phyloP scores from a whole-genome alignment of 2,329 filamentous ascomycete species.

The Ramularia endophylla region DNA sequence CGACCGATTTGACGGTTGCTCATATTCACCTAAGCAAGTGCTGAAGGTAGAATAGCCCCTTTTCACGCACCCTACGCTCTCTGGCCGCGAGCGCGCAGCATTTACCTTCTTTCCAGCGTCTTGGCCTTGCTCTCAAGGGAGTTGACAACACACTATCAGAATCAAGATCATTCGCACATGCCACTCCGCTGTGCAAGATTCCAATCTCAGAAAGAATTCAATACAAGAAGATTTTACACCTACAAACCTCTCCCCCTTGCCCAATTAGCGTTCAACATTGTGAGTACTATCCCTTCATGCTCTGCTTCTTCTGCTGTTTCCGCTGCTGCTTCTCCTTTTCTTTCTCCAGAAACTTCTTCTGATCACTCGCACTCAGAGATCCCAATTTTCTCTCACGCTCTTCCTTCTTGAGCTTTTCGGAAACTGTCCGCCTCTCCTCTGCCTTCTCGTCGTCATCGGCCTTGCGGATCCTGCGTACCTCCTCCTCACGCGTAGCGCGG shows the following conservation, averaged over 20 bases:
- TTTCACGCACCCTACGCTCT: too few relatives aligned
- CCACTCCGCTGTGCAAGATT: background rate
- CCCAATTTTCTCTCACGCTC: conserved; percentile 67
- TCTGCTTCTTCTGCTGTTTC: conserved; percentile 59
- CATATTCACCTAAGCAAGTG: too few relatives aligned
- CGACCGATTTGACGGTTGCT: too few relatives aligned
- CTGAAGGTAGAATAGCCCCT: too few relatives aligned
- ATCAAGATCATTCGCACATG: too few relatives aligned
- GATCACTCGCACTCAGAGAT: conserved; percentile 57
- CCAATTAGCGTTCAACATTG: background rate
- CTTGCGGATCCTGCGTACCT: conserved; percentile 72
- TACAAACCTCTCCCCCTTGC: too few relatives aligned
- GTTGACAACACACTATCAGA: too few relatives aligned
- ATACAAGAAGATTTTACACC: background rate
- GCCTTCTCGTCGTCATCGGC: conserved; percentile 65
- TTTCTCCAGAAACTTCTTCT: conserved; percentile 60
- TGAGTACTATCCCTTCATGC: conserved; percentile 44
- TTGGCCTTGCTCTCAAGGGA: too few relatives aligned
- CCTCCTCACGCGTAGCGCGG: conserved; percentile 70
- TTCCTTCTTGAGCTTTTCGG: conserved; percentile 67
- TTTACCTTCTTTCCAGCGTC: too few relatives aligned
- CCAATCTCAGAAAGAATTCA: background rate
- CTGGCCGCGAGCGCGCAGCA: too few relatives aligned
- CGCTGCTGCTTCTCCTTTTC: conserved; percentile 71
- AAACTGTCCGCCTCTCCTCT: conserved; percentile 50